Percentiles rank a stretch among this genome's conserved stretches.
Evolutionary conservation across 1,284 basidiomycete genomes (phyloP).

Genomic region (Singerocomus inundabilis): DNA sequence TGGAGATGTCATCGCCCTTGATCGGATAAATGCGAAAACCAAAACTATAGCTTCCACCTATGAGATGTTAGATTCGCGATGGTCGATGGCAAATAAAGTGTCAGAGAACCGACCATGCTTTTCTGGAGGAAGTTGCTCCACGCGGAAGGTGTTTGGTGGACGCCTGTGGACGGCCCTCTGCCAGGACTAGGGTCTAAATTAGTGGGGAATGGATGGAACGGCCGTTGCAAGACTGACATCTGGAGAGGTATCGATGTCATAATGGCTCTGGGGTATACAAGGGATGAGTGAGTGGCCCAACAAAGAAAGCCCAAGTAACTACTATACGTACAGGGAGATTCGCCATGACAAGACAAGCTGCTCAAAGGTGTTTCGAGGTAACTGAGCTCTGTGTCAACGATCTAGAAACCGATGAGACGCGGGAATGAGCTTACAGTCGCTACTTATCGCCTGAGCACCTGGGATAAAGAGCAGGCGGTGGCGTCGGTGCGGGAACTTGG

Average conservation of each 20-base stretch:
- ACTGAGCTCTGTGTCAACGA: slow-evolving; percentile 6
- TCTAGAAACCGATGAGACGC: neutral
- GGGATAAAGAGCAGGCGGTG: neutral
- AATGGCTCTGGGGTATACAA: slow-evolving; percentile 1
- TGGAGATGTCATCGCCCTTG: slow-evolving; percentile 40
- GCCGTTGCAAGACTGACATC: no score
- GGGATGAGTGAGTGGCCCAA: neutral
- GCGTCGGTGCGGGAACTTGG: neutral
- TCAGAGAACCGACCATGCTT: slow-evolving; percentile 52
- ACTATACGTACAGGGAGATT: slow-evolving; percentile 11
- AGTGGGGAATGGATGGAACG: no score
- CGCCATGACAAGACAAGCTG: slow-evolving; percentile 1
- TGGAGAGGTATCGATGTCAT: no score
- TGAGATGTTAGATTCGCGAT: neutral
- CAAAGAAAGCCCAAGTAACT: neutral
- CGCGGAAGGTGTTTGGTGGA: slow-evolving; percentile 58
- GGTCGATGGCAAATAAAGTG: neutral
- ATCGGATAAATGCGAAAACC: slow-evolving; percentile 62
- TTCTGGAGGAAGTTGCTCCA: slow-evolving; percentile 53
- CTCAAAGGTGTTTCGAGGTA: neutral
- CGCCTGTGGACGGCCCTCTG: slow-evolving; percentile 60
- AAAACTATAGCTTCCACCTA: slow-evolving; percentile 56
- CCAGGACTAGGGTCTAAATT: slow-evolving; percentile 36
- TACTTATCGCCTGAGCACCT: neutral
- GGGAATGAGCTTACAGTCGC: slow-evolving; percentile 4